These are phyloP conservation scores for Fulvia fulva DNA, from an alignment of 2,329 filamentous ascomycete genomes.

Conservation along the genomic window DNA sequence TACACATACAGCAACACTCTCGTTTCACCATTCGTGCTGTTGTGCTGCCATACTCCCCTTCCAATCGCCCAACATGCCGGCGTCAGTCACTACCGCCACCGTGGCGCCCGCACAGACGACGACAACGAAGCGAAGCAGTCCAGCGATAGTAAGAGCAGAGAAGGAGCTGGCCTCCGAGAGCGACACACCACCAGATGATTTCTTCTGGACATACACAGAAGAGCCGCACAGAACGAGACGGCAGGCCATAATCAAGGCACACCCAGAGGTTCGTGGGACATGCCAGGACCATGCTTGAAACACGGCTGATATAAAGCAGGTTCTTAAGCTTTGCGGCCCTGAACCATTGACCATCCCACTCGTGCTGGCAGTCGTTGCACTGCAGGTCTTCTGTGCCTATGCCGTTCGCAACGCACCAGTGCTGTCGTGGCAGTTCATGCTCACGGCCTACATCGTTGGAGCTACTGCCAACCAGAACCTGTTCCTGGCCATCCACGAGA, in stretches of 20 bases:
- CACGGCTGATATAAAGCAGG: slow-evolving; percentile 48
- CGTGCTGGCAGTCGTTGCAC: slow-evolving; percentile 73
- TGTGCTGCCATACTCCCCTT: background rate
- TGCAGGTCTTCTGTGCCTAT: slow-evolving; percentile 76
- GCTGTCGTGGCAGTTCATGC: slow-evolving; percentile 78
- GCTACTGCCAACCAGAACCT: slow-evolving; percentile 98
- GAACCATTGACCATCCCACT: slow-evolving; percentile 95
- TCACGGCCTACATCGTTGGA: slow-evolving; percentile 83
- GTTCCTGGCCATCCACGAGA: slow-evolving; percentile 97
- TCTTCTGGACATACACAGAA: slow-evolving; percentile 99
- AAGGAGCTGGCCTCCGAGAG: slow-evolving; percentile 17
- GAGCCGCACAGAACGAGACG: slow-evolving; percentile 90
- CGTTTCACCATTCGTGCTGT: background rate
- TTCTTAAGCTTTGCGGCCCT: slow-evolving; percentile 93
- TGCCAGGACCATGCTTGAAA: slow-evolving; percentile 1
- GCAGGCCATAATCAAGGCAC: slow-evolving; percentile 94
- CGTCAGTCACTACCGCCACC: slow-evolving; percentile 27
- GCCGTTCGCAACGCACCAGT: slow-evolving; percentile 72
- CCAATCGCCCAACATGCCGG: slow-evolving; percentile 17
- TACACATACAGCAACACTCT: background rate
- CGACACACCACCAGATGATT: slow-evolving; percentile 51
- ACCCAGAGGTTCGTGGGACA: slow-evolving; percentile 69
- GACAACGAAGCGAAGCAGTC: background rate
- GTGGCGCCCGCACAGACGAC: slow-evolving; percentile 8
- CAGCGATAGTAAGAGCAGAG: slow-evolving; percentile 2